Conservation (phyloP, 2,329 filamentous ascomycete genomes). For the Sclerotinia borealis region DNA sequence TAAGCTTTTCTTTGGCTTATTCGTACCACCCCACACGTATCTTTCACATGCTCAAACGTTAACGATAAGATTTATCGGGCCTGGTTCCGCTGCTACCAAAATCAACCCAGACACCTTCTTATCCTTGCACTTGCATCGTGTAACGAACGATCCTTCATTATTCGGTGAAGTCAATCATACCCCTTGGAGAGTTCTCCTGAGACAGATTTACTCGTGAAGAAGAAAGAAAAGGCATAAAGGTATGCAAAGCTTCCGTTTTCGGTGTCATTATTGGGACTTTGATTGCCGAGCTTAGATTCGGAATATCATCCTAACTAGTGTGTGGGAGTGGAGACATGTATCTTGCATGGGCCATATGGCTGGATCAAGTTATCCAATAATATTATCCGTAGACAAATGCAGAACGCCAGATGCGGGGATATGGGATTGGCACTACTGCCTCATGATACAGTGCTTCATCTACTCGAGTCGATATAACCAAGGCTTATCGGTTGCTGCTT, state of each 20-base stretch:
- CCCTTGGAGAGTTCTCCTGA: not conserved
- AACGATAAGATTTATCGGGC: not conserved
- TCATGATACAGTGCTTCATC: slow-evolving; percentile 9
- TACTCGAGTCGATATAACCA: slow-evolving; percentile 30
- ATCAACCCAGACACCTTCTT: not conserved
- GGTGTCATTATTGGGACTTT: not conserved
- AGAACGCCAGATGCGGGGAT: slow-evolving; percentile 23
- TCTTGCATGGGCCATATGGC: slow-evolving; percentile 26
- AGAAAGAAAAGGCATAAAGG: not conserved
- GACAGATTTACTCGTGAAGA: not conserved
- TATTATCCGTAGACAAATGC: not conserved
- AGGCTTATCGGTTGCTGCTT: slow-evolving; percentile 14
- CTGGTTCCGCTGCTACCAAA: not conserved
- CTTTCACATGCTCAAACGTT: not conserved
- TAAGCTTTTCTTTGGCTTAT: not conserved
- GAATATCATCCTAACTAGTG: slow-evolving; percentile 21
- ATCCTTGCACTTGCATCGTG: not conserved
- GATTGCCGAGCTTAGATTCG: slow-evolving; percentile 13
- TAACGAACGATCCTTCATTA: not conserved
- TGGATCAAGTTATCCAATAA: slow-evolving; percentile 18
- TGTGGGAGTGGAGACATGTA: slow-evolving; percentile 19
- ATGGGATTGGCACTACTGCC: slow-evolving; percentile 17
- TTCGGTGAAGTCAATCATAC: not conserved
- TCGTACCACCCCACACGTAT: not conserved
- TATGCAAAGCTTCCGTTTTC: slow-evolving; percentile 3